Percentiles rank a stretch among this genome's conserved stretches.
phyloP scores from a whole-genome alignment of 148 eudicot genomes.

The Rhododendron mucronatum region DNA sequence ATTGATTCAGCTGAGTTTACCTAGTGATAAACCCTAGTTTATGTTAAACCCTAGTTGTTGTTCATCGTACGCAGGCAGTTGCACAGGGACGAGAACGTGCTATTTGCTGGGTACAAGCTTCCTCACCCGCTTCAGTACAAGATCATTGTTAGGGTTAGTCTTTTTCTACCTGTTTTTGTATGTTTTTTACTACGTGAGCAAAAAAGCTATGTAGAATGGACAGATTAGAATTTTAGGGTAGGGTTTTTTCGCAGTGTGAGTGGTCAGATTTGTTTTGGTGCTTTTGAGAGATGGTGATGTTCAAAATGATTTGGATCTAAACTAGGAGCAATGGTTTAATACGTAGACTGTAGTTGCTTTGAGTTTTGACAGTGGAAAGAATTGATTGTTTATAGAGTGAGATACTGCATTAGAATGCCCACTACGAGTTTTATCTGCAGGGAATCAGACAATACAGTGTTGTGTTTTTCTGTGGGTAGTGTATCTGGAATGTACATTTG shows the following conservation, averaged over 20 bases:
- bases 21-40: conserved; percentile 1
- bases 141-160: conserved; percentile 79
- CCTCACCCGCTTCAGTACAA: conserved; percentile 99
- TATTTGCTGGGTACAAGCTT: conserved; percentile 94
- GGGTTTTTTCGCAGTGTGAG: background rate
- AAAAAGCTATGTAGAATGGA: background rate
- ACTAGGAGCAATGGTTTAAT: background rate
- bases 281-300: background rate
- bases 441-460: background rate
- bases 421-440: background rate
- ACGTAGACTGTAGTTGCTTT: background rate
- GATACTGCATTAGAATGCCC: background rate
- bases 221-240: background rate
- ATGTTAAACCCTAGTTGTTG: conserved; percentile 1
- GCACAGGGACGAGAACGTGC: conserved; percentile 88
- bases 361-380: background rate
- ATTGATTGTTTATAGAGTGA: background rate
- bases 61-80: conserved; percentile 55
- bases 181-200: background rate
- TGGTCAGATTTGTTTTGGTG: background rate
- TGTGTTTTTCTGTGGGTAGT: background rate
- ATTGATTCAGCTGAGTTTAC: background rate
- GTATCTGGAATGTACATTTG: background rate
- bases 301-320: background rate
- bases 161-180: background rate